These are phyloP conservation scores for Metarhizium robertsii DNA, from an alignment of 2,329 filamentous ascomycete species.

Conservation along the genomic window DNA sequence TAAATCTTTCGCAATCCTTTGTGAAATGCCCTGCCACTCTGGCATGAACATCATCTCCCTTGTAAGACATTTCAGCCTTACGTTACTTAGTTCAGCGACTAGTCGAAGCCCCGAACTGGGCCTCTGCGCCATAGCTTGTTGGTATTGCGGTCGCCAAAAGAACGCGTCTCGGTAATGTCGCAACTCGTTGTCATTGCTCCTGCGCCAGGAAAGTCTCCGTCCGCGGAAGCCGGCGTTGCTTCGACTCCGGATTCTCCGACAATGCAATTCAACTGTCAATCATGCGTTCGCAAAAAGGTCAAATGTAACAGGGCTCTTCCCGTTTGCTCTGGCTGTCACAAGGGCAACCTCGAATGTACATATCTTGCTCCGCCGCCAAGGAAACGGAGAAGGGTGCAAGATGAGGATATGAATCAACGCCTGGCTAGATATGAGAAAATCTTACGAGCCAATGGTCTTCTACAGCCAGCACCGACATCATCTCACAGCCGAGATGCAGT, in stretches of 20 bases:
- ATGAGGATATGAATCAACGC: conserved; percentile 21
- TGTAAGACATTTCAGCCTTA: too few relatives aligned
- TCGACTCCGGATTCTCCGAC: not conserved
- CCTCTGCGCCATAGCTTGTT: too few relatives aligned
- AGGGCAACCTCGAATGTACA: conserved; percentile 22
- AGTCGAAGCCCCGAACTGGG: too few relatives aligned
- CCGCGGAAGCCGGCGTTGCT: not conserved
- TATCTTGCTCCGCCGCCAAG: conserved; percentile 30
- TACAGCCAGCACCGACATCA: conserved; percentile 6
- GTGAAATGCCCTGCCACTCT: too few relatives aligned
- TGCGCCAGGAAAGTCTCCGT: not conserved
- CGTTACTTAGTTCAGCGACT: too few relatives aligned
- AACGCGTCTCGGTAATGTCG: too few relatives aligned
- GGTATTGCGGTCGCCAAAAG: too few relatives aligned
- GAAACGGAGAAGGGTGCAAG: conserved; percentile 26
- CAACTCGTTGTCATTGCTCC: too few relatives aligned
- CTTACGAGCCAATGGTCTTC: conserved; percentile 23
- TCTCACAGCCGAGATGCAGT: too few relatives aligned
- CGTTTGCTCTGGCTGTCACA: conserved; percentile 16
- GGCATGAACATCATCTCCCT: too few relatives aligned
- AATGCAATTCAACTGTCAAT: conserved; percentile 19
- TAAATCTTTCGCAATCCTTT: too few relatives aligned
- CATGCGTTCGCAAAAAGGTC: conserved; percentile 19
- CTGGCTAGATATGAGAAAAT: conserved; percentile 30
- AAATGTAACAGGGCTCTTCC: conserved; percentile 18